Evolutionary conservation across 2,329 filamentous ascomycete species (phyloP).

Genomic region (Myriosclerotinia curreyana): DNA sequence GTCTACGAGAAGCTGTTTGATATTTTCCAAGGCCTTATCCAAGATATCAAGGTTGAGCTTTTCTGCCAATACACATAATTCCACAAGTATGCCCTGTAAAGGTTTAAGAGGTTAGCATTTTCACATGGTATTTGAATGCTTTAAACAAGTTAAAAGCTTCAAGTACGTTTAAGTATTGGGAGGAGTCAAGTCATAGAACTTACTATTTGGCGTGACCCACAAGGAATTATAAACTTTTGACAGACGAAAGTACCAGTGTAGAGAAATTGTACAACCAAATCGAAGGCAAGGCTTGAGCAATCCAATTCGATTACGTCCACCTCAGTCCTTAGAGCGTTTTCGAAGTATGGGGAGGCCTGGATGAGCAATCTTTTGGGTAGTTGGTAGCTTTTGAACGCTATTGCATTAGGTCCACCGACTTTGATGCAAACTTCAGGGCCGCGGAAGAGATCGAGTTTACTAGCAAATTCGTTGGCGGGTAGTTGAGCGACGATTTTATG

Average conservation of each 20-base stretch:
- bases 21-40: background rate
- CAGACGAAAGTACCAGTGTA: constrained; percentile 15
- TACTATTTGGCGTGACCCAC: constrained; percentile 14
- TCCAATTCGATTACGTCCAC: constrained; percentile 14
- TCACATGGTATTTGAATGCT: background rate
- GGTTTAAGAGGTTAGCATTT: background rate
- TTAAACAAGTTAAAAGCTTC: background rate
- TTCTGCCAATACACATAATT: constrained; percentile 1
- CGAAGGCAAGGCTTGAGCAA: constrained; percentile 19
- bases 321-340: constrained; percentile 17
- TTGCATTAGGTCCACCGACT: background rate
- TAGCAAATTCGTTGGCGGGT: background rate
- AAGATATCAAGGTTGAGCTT: background rate
- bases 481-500: background rate
- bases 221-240: background rate
- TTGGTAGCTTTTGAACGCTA: background rate
- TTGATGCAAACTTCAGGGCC: constrained; percentile 19
- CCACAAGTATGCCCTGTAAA: background rate
- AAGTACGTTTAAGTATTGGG: constrained; percentile 31
- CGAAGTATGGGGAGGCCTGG: constrained; percentile 24
- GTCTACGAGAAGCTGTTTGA: background rate
- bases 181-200: background rate
- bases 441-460: constrained; percentile 7
- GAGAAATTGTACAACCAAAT: constrained; percentile 24
- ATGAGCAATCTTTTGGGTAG: constrained; percentile 22